Conservation (phyloP, 768 basidiomycete species). For the Austroboletus festivus region DNA sequence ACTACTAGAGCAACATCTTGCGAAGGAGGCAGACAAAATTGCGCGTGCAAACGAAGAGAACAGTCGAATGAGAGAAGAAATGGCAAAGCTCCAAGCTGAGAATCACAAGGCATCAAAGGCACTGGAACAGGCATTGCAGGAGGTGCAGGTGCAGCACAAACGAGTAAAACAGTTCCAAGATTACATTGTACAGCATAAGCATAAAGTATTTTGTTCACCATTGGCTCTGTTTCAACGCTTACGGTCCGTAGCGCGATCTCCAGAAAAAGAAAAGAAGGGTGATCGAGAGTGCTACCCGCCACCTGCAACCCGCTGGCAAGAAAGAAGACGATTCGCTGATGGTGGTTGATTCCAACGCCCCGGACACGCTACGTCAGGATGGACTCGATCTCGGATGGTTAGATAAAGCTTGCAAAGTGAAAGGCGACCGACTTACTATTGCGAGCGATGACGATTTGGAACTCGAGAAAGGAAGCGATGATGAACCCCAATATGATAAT, state of each 20-base stretch:
- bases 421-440: conserved; percentile 23
- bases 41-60: conserved; percentile 11
- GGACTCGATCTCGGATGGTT: conserved; percentile 23
- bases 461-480: conserved; percentile 16
- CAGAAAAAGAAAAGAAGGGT: conserved; percentile 29
- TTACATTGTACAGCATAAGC: conserved; percentile 19
- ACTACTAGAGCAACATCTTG: conserved; percentile 9
- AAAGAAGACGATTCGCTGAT: conserved; percentile 30
- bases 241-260: conserved; percentile 15
- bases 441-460: conserved; percentile 12
- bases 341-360: conserved; percentile 27
- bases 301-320: neutral
- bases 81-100: conserved; percentile 21
- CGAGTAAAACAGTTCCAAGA: conserved; percentile 23
- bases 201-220: conserved; percentile 15
- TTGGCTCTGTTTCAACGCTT: neutral
- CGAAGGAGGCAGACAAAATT: conserved; percentile 4
- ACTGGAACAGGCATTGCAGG: conserved; percentile 14
- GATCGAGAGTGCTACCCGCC: conserved; percentile 12
- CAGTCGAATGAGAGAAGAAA: conserved; percentile 18
- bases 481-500: conserved; percentile 10
- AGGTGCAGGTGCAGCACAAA: conserved; percentile 15
- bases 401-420: conserved; percentile 27
- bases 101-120: conserved; percentile 17
- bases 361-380: conserved; percentile 17